Evolutionary conservation across 2,329 filamentous ascomycete genomes (phyloP).

Genomic region (Diaporthe humulicola): DNA sequence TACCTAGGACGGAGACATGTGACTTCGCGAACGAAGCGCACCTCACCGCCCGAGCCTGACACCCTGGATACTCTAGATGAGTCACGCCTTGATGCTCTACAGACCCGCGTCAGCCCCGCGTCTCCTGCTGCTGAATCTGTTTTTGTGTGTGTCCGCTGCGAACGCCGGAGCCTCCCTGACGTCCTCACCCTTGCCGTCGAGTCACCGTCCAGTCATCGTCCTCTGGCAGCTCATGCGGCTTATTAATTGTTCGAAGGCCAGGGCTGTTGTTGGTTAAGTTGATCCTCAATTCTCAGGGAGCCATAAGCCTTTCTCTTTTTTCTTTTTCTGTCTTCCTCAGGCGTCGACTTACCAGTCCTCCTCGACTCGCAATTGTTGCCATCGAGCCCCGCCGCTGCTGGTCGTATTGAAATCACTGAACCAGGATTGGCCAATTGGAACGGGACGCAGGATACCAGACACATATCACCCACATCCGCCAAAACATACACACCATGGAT

Average conservation of each 20-base stretch:
- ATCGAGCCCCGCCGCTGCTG: background rate
- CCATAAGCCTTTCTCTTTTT: background rate
- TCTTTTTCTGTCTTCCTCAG: background rate
- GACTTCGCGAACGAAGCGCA: slow-evolving; percentile 26
- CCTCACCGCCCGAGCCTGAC: background rate
- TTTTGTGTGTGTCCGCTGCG: background rate
- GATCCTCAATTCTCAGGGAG: background rate
- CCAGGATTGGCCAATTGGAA: slow-evolving; percentile 18
- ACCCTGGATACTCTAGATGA: background rate
- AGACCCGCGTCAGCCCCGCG: slow-evolving; percentile 28
- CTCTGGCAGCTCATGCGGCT: slow-evolving; percentile 11
- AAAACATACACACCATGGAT: slow-evolving; percentile 59
- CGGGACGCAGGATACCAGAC: background rate
- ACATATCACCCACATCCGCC: background rate
- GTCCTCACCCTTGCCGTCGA: slow-evolving; percentile 17
- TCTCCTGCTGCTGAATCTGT: background rate
- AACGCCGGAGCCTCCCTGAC: background rate
- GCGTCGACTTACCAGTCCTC: background rate
- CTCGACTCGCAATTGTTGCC: background rate
- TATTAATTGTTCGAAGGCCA: slow-evolving; percentile 11
- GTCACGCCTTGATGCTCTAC: slow-evolving; percentile 14
- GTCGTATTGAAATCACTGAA: background rate
- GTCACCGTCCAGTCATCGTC: slow-evolving; percentile 33
- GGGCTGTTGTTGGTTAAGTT: slow-evolving; percentile 1
- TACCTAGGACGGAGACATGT: slow-evolving; percentile 9